These are phyloP conservation scores for Hanseniaspora vineae DNA, from an alignment of 805 yeast species.

Conservation along the genomic window DNA sequence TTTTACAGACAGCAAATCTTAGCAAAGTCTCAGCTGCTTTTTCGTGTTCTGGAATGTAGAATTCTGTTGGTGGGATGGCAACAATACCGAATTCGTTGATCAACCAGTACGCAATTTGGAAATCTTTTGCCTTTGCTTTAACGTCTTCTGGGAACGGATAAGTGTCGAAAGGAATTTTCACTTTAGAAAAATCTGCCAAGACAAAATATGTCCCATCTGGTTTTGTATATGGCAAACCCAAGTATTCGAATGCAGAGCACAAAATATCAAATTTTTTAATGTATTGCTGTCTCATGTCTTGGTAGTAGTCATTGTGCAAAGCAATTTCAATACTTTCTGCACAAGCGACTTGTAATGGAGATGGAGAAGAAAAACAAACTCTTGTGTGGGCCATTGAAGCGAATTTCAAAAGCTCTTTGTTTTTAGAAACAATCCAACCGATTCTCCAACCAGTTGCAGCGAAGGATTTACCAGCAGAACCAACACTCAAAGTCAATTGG, in stretches of 20 bases:
- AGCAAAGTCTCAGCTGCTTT: slow-evolving; percentile 70
- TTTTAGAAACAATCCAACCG: slow-evolving; percentile 82
- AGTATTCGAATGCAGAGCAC: slow-evolving; percentile 67
- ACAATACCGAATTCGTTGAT: slow-evolving; percentile 89
- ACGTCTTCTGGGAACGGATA: slow-evolving; percentile 64
- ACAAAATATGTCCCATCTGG: slow-evolving; percentile 94
- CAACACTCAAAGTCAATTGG: slow-evolving; percentile 74
- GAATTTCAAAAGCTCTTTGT: slow-evolving; percentile 65
- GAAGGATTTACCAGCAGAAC: slow-evolving; percentile 95
- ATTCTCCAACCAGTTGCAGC: slow-evolving; percentile 99
- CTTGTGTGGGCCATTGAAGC: slow-evolving; percentile 86
- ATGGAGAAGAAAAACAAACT: slow-evolving; percentile 82
- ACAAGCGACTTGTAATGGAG: slow-evolving; percentile 87
- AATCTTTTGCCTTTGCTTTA: slow-evolving; percentile 62
- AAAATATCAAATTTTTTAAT: slow-evolving; percentile 60
- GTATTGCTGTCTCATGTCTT: slow-evolving; percentile 54
- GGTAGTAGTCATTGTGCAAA: slow-evolving; percentile 50
- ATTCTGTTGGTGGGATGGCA: slow-evolving; percentile 80
- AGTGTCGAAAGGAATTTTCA: slow-evolving; percentile 56
- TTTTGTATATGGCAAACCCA: slow-evolving; percentile 76
- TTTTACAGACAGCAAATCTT: slow-evolving; percentile 95
- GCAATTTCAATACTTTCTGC: slow-evolving; percentile 66
- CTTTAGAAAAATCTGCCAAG: slow-evolving; percentile 73
- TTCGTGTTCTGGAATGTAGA: slow-evolving; percentile 44
- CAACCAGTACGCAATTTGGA: slow-evolving; percentile 83